Base-by-base conservation (phyloP, 306 rosid species). In the Lathyrus aphaca region DNA sequence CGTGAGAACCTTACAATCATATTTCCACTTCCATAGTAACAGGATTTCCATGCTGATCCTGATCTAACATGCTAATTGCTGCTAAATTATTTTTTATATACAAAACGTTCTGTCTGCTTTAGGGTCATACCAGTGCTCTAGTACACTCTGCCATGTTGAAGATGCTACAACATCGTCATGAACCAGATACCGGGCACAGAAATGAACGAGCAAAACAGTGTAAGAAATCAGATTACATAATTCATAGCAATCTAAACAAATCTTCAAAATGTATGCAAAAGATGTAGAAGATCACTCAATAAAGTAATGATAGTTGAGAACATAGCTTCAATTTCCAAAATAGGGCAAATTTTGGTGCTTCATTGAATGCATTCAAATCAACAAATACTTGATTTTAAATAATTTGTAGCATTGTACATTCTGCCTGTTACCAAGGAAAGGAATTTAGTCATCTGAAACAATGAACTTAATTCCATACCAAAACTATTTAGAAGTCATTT, bases 1-100 rank as follows among this genome's bases (percentile, higher is more conserved):
- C 32, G 17, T 16, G 35, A 17, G 6, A 66, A 16, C 45, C 30
- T 19, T 16, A 66, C 5, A 17, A 49, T 16, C 39, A n/a, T 38
- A 53, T 3, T 14, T 19, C 23, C 63, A 68, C 39, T 39, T 39
- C 5, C 73, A 14, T 4, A 6, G 62, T 9, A 68, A 18, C 90
- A 61, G 85, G 88, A 77, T 88, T 87, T 23, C 90, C 95, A 68
- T 86, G 88, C 49, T 83, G 95, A n/a, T 90, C 92, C 49, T 83
- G 95, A n/a, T 90, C 92, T 84, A 91, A 85, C 89, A 83, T 84
- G 85, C 97, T 86, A 73, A 86, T 89, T 56, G 92, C 81, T 66
- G 88, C 88, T 69, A 84, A 81, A 73, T 81, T 86, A 73, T 88
- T 32, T 32, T 90, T 67, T 81, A 10, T 21, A 10, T 5, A 86